Evolutionary conservation across 2,329 filamentous ascomycete species (phyloP).

Genomic region (Ophiocordyceps sinensis): DNA sequence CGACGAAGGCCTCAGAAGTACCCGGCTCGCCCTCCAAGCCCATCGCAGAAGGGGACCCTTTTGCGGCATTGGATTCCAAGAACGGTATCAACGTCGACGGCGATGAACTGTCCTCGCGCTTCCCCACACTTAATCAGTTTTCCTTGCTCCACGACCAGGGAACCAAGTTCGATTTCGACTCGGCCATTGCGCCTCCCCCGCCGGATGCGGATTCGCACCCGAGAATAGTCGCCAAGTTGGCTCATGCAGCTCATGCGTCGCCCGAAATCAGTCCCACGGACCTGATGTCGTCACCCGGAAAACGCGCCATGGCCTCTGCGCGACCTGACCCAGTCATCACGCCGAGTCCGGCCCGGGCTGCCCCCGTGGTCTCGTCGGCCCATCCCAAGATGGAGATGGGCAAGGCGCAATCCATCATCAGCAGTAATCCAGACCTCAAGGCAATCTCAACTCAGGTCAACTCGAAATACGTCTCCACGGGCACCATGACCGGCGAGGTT

Average conservation of each 20-base stretch:
- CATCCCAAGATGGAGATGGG: slow-evolving; percentile 39
- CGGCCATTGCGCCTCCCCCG: slow-evolving; percentile 30
- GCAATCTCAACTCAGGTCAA: slow-evolving; percentile 34
- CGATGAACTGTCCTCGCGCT: slow-evolving; percentile 74
- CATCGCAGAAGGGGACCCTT: slow-evolving; percentile 64
- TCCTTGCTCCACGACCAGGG: slow-evolving; percentile 76
- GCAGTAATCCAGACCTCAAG: slow-evolving; percentile 45
- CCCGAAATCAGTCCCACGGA: slow-evolving; percentile 13
- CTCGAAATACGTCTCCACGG: slow-evolving; percentile 38
- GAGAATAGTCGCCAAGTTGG: slow-evolving; percentile 59
- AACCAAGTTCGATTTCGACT: slow-evolving; percentile 71
- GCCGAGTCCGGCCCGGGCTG: slow-evolving; percentile 12
- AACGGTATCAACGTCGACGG: slow-evolving; percentile 29
- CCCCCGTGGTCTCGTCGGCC: slow-evolving; percentile 25
- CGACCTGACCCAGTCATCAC: slow-evolving; percentile 8
- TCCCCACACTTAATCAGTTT: slow-evolving; percentile 88
- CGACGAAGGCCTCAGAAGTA: slow-evolving; percentile 27
- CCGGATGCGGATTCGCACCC: slow-evolving; percentile 40
- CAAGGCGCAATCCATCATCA: slow-evolving; percentile 43
- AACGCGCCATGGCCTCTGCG: slow-evolving; percentile 17
- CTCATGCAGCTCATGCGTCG: slow-evolving; percentile 67
- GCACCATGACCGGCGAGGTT: slow-evolving; percentile 63
- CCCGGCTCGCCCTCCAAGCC: slow-evolving; percentile 44
- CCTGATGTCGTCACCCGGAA: slow-evolving; percentile 9
- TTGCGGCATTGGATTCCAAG: slow-evolving; percentile 70